Evolutionary conservation across 2,329 filamentous ascomycete genomes (phyloP), one percentile per base, ranked within the genome.

Genomic region (Ascochyta koolunga): DNA sequence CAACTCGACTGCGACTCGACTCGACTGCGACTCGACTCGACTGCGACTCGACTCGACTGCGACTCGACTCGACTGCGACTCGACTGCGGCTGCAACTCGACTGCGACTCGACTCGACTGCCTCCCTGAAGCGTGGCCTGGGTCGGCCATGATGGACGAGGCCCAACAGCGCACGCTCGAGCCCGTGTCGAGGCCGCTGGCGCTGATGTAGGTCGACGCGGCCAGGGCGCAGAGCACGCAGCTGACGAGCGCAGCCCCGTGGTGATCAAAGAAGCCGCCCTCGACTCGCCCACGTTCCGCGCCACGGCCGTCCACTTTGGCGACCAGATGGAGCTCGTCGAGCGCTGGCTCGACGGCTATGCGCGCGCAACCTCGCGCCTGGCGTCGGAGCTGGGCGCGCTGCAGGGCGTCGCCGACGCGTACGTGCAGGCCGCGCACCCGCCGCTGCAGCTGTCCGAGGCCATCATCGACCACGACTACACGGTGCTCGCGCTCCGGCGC

Each of bases 201-300:
- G 56, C 64, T 79, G 50, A 78, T 79, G 75, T 79, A 70, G 36
- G 71, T 50, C 22, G 35, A 18, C 13, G 9, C n/a, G 11, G 10
- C 5, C 16, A 21, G 2, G 24, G 10, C 5, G 8, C 18, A 21
- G 24, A 9, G 15, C 13, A 36, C 13, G 43, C 55, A 60, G 44
- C 55, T 61, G 52, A 69, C 38, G 37, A 42, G 15, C 25, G 35
- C 62, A 87, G 85, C 52, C 91, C 95, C 38, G 93, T 98, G 31
- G 87, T 88, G 57, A 83, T 98, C 65, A 95, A 93, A 78, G 95
- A 99, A 83, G 95, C 95, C 44, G 90, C 92, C 18, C 89, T 98
- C 78, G 95, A 99, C 77, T 97, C 93, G 33, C 95, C 95, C 22
- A 96, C 93, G 31, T 98, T 98, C 75, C 91, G 95, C 61, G 91